Evolutionary conservation across 345 rosid species (phyloP), one percentile per base, ranked within the genome.

Genomic region (Sapria himalayana): DNA sequence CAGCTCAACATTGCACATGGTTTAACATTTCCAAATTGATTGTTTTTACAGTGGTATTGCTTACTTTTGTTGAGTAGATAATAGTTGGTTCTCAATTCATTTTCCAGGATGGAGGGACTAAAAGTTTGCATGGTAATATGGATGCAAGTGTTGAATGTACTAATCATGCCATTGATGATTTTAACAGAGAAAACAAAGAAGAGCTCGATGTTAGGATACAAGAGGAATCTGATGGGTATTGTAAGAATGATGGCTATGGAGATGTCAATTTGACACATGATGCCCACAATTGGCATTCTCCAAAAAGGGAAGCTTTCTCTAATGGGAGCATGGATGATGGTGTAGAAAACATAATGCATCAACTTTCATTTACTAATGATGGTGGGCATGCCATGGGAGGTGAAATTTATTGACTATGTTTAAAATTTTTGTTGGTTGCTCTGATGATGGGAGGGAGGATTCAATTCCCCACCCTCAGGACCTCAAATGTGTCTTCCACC

Each of bases 191-290:
- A 23, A 78, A 65, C 42, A 79, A 66, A 62, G 99, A 89, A 56
- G 94, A 78, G 42, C 92, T 73, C 15, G 63, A 62, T 58, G 92
- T 70, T 48, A 58, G 66, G 70, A 72, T 66, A 63, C 80, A 65
- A 33, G 54, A 48, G 18, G 73, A 71, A 18, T 55, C 42, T 57
- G 80, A 54, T 44, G 58, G 67, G 60, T 76, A 60, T 48, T 61
- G 64, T 57, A 78, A 74, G 36, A 66, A 65, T 41, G 78, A 76
- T 58, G 68, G 66, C 50, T 64, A 37, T 61, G 62, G 72, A 45
- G 77, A 76, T 45, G 61, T 62, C 56, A 65, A 41, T 71, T 55
- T 63, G 65, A 85, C 72, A 44, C 68, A 55, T 3, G 60, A 62
- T 56, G 54, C 64, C 24, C 66, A 60, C 49, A 77, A 66, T 55